Evolutionary conservation across 306 rosid genomes (phyloP).

Genomic region (Ormosia emarginata): DNA sequence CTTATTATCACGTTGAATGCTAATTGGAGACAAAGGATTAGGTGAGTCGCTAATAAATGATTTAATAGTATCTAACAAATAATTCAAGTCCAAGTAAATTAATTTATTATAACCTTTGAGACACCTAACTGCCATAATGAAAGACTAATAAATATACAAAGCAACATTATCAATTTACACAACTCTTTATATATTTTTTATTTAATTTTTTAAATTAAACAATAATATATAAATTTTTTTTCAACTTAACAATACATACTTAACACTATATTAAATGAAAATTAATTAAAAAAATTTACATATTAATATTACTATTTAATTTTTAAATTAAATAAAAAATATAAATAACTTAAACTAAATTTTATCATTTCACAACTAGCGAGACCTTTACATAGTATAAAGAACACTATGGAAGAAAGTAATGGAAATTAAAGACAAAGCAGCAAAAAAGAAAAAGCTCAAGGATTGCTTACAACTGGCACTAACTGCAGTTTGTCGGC

Average conservation of each 20-base stretch:
- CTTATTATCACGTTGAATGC: not conserved
- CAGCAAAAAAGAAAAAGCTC: not conserved
- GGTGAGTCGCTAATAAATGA: not conserved
- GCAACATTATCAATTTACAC: slow-evolving; percentile 2
- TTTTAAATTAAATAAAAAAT: no score
- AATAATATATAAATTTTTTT: no score
- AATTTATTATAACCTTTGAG: not conserved
- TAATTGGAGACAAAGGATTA: not conserved
- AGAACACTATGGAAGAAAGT: not conserved
- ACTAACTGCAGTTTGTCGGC: slow-evolving; percentile 33
- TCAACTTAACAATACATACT: no score
- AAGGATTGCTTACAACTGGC: not conserved
- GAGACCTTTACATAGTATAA: not conserved
- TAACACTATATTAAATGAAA: no score
- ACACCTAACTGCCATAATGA: not conserved
- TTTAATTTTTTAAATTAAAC: no score
- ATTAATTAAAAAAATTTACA: no score
- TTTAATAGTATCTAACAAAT: not conserved
- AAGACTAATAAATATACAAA: not conserved
- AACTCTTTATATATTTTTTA: no score
- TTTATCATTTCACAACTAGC: no score
- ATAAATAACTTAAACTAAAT: no score
- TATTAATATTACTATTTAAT: no score
- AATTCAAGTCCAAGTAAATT: not conserved
- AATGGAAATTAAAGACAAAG: not conserved